Percentiles rank a stretch among this genome's conserved stretches.
These are phyloP conservation scores for Juncus effusus DNA, from an alignment of 176 grass and related monocot genomes.

Conservation along the genomic window DNA sequence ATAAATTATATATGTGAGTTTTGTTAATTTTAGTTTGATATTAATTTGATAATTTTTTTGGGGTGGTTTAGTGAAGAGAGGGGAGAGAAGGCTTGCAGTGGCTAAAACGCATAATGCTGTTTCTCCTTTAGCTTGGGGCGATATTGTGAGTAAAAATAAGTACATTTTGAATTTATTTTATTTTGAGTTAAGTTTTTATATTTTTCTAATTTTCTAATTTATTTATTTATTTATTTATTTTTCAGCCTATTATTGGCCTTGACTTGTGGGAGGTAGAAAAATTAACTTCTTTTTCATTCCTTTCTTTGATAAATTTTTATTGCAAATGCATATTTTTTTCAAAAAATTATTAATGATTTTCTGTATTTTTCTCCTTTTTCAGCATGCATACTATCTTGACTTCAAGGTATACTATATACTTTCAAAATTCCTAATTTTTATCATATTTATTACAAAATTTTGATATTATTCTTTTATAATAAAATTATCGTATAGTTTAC, in stretches of 20 bases:
- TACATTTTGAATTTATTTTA: neutral
- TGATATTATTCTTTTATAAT: neutral
- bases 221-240: slow-evolving; percentile 31
- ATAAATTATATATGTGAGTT: neutral
- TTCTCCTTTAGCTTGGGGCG: slow-evolving; percentile 72
- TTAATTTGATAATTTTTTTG: slow-evolving; percentile 22
- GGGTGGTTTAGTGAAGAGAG: slow-evolving; percentile 47
- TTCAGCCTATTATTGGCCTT: slow-evolving; percentile 79
- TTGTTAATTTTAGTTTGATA: neutral
- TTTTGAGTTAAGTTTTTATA: slow-evolving; percentile 2
- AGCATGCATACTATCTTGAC: slow-evolving; percentile 97
- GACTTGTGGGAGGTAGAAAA: slow-evolving; percentile 95
- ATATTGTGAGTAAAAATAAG: slow-evolving; percentile 63
- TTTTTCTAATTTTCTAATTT: slow-evolving; percentile 14
- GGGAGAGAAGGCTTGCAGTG: slow-evolving; percentile 58
- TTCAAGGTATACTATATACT: slow-evolving; percentile 55
- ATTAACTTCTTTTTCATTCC: slow-evolving; percentile 3
- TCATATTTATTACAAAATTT: neutral
- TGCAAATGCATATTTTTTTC: slow-evolving; percentile 2
- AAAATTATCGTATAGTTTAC: neutral
- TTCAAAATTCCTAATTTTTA: neutral
- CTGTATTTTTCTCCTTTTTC: slow-evolving; percentile 28
- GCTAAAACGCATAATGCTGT: slow-evolving; percentile 77
- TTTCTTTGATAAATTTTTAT: slow-evolving; percentile 5
- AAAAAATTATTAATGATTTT: slow-evolving; percentile 32